phyloP scores from a whole-genome alignment of 805 yeast species.

The Sungouiella thailandica region DNA sequence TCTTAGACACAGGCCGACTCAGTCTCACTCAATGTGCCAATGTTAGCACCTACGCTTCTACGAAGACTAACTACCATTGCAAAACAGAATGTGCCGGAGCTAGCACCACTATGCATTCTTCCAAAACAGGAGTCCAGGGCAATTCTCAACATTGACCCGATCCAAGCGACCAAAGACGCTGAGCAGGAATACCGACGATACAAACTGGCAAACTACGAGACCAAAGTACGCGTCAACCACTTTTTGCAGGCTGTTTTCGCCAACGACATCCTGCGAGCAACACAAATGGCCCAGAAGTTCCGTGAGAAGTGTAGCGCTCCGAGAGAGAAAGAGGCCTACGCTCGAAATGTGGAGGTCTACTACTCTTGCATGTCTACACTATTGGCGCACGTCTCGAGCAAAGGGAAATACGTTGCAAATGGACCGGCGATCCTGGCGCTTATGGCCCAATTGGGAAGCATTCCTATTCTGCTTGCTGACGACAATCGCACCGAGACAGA shows the following conservation, averaged over 20 bases:
- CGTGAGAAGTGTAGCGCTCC: constrained; percentile 2
- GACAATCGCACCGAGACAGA: background rate
- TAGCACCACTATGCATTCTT: too few relatives aligned
- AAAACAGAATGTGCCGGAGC: too few relatives aligned
- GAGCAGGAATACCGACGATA: constrained; percentile 1
- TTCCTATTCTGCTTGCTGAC: background rate
- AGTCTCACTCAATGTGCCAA: too few relatives aligned
- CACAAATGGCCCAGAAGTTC: constrained; percentile 2
- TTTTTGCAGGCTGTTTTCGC: constrained; percentile 12
- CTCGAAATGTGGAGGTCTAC: constrained; percentile 7
- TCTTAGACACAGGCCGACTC: too few relatives aligned
- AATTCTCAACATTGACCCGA: constrained; percentile 8
- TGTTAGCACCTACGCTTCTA: too few relatives aligned
- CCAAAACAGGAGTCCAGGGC: too few relatives aligned
- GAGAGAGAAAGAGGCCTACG: background rate
- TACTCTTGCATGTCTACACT: constrained; percentile 10
- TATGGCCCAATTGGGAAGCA: background rate
- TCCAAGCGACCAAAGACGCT: constrained; percentile 1
- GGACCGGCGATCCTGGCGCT: background rate
- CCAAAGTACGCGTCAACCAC: constrained; percentile 9
- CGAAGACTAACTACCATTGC: too few relatives aligned
- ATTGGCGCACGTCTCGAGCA: constrained; percentile 2
- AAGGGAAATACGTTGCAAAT: too few relatives aligned
- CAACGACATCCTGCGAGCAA: constrained; percentile 6
- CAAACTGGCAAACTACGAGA: constrained; percentile 5